phyloP scores from a whole-genome alignment of 176 grass and related monocot genomes.

The Oryza coarctata region DNA sequence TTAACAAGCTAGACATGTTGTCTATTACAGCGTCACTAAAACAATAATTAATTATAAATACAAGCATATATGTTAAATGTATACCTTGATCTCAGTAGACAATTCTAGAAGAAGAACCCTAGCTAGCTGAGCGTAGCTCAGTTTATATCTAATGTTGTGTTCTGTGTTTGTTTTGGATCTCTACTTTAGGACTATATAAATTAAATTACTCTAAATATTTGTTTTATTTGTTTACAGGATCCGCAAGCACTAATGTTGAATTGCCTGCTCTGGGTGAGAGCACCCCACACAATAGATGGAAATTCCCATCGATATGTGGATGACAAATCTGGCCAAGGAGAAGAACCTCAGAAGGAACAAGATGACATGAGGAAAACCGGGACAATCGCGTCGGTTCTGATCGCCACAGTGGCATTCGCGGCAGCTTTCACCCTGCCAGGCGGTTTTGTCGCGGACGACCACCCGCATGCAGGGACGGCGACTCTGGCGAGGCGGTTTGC shows the following conservation, averaged over 20 bases:
- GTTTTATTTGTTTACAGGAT: neutral
- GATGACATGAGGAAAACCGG: neutral
- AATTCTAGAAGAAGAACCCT: no score
- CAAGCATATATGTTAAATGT: no score
- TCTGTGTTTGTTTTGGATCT: no score
- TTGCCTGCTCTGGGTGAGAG: neutral
- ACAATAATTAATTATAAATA: no score
- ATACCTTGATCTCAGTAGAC: no score
- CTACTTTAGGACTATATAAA: no score
- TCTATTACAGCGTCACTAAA: no score
- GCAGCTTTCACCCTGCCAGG: slow-evolving; percentile 33
- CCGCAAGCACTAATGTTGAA: neutral
- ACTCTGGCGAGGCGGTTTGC: neutral
- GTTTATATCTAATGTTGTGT: no score
- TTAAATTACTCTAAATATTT: no score
- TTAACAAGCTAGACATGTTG: no score
- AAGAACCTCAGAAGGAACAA: neutral
- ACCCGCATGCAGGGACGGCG: neutral
- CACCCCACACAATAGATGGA: neutral
- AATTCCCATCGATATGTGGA: no score
- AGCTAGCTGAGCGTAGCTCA: no score
- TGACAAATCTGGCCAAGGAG: neutral
- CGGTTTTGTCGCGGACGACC: slow-evolving; percentile 14
- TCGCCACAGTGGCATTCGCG: slow-evolving; percentile 40
- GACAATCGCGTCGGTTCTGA: slow-evolving; percentile 10